Evolutionary conservation across 257 asterid genomes (phyloP).

Genomic region (Mitragyna speciosa): DNA sequence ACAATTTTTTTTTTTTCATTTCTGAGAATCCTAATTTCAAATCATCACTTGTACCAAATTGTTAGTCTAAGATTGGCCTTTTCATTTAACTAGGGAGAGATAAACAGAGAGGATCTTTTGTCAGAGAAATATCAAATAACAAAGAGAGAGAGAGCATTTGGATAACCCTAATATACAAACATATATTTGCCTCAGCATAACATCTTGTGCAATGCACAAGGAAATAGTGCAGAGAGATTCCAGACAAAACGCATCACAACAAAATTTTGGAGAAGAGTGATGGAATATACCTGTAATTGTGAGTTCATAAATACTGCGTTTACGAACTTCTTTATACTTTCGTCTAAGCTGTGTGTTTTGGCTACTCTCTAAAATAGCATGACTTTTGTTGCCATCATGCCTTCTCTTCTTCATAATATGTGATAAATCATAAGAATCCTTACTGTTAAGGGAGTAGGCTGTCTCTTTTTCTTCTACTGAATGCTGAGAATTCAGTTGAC

Average conservation of each 20-base stretch:
- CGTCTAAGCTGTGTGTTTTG: slow-evolving; percentile 27
- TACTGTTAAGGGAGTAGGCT: slow-evolving; percentile 24
- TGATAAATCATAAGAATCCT: slow-evolving; percentile 28
- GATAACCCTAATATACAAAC: background rate
- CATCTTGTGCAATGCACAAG: background rate
- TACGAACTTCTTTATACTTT: slow-evolving; percentile 45
- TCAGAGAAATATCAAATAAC: background rate
- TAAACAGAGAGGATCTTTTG: background rate
- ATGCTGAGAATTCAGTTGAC: slow-evolving; percentile 27
- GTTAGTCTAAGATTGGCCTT: no score
- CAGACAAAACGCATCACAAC: background rate
- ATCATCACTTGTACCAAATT: background rate
- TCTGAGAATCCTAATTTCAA: background rate
- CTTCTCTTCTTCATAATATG: slow-evolving; percentile 31
- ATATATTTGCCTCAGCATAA: background rate
- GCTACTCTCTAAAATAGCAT: slow-evolving; percentile 24
- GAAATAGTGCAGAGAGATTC: background rate
- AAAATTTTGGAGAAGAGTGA: slow-evolving; percentile 15
- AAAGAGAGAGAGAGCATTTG: background rate
- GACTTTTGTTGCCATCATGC: slow-evolving; percentile 19
- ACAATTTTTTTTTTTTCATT: no score
- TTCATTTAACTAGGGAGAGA: no score
- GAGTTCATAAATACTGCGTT: slow-evolving; percentile 50
- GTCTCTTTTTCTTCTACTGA: slow-evolving; percentile 28
- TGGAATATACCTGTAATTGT: slow-evolving; percentile 38